These are phyloP conservation scores for Alloteropsis angusta DNA, from an alignment of 202 grass and related monocot genomes.

Conservation along the genomic window DNA sequence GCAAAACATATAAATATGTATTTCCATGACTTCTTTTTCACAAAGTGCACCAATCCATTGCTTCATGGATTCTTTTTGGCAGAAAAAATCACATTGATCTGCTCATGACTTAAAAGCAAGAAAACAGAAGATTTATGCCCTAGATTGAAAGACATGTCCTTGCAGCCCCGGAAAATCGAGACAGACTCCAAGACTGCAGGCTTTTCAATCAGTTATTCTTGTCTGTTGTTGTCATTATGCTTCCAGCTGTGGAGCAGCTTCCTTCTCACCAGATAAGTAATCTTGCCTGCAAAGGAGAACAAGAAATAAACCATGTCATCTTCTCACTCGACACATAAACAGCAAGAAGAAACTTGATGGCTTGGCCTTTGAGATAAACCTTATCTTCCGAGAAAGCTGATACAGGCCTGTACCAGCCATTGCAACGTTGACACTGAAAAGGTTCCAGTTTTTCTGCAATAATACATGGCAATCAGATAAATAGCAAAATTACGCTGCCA, in stretches of 20 bases:
- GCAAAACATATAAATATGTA: background rate
- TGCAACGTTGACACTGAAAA: slow-evolving; percentile 65
- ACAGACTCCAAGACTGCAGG: background rate
- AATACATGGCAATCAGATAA: background rate
- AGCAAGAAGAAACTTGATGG: background rate
- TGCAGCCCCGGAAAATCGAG: background rate
- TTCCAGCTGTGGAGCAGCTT: slow-evolving; percentile 34
- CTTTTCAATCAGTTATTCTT: background rate
- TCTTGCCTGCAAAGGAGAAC: slow-evolving; percentile 50
- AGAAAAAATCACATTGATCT: background rate
- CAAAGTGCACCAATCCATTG: background rate
- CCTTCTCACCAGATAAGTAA: slow-evolving; percentile 48
- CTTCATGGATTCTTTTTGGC: background rate
- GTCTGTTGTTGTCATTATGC: slow-evolving; percentile 2
- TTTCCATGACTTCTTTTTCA: background rate
- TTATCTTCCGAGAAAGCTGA: slow-evolving; percentile 72
- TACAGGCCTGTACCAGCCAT: slow-evolving; percentile 75
- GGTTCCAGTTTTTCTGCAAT: slow-evolving; percentile 83
- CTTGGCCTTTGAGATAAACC: slow-evolving; percentile 33
- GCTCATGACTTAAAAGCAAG: background rate
- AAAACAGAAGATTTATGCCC: background rate
- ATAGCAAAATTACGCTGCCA: background rate
- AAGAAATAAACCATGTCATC: background rate
- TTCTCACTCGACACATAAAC: background rate
- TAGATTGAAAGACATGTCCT: background rate